Evolutionary conservation across 176 grass and related monocot species (phyloP).

Genomic region (Triticum dicoccoides): DNA sequence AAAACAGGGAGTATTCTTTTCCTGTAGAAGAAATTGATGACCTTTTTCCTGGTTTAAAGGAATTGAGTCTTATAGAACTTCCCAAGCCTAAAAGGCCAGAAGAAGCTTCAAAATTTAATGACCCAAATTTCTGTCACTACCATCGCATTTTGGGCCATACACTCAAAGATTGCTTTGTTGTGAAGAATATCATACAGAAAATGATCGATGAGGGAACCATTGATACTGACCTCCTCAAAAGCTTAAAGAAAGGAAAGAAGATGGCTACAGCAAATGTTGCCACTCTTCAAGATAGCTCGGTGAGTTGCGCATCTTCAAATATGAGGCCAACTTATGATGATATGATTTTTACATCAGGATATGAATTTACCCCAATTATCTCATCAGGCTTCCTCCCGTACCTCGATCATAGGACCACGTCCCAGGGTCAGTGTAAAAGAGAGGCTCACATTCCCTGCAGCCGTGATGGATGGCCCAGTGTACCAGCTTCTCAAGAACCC

Average conservation of each 20-base stretch:
- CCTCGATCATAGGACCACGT: no score
- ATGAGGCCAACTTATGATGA: not conserved
- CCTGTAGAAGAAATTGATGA: not conserved
- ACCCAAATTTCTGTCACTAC: not conserved
- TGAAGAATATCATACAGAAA: not conserved
- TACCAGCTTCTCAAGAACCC: no score
- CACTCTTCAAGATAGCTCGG: not conserved
- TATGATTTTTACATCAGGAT: no score
- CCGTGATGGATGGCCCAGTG: no score
- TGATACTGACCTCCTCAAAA: not conserved
- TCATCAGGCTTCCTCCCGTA: no score
- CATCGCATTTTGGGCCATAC: not conserved
- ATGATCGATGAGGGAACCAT: no score
- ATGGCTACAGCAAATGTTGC: not conserved
- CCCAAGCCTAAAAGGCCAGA: not conserved
- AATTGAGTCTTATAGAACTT: not conserved
- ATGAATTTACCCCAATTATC: not conserved
- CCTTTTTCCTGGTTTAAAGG: not conserved
- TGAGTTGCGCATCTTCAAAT: not conserved
- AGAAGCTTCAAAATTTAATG: not conserved
- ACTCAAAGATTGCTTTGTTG: not conserved
- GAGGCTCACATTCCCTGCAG: no score
- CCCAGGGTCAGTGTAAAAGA: no score
- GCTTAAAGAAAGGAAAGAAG: not conserved
- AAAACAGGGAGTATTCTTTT: not conserved